phyloP scores from a whole-genome alignment of 2,329 filamentous ascomycete genomes.

The Neodidymelliopsis sp. region DNA sequence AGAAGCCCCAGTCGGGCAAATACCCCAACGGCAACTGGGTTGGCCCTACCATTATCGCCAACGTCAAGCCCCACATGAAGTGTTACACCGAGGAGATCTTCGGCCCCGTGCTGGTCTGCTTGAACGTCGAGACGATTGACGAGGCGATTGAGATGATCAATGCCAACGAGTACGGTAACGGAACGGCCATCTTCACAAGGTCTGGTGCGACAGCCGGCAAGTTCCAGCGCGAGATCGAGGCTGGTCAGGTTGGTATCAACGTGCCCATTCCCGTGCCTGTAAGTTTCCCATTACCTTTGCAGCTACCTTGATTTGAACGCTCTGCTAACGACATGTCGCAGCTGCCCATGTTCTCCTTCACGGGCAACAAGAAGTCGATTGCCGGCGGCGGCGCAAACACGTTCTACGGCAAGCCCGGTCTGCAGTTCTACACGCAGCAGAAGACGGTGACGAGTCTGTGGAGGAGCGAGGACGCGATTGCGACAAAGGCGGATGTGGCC shows the following conservation, averaged over 20 bases:
- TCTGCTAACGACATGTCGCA: constrained; percentile 29
- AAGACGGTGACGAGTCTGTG: constrained; percentile 97
- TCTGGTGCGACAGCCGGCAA: constrained; percentile 78
- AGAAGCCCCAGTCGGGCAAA: constrained; percentile 72
- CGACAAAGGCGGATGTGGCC: constrained; percentile 82
- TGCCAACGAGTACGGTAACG: constrained; percentile 86
- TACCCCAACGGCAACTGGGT: constrained; percentile 87
- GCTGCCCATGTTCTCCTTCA: constrained; percentile 70
- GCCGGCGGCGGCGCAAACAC: constrained; percentile 91
- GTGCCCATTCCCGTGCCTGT: constrained; percentile 73
- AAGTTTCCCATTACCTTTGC: constrained; percentile 22
- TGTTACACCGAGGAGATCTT: constrained; percentile 90
- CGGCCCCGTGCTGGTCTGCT: constrained; percentile 81
- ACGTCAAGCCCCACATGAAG: constrained; percentile 80
- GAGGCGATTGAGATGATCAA: constrained; percentile 85
- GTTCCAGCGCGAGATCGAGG: constrained; percentile 83
- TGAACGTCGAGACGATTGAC: constrained; percentile 79
- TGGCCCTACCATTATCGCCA: constrained; percentile 81
- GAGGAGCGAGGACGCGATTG: constrained; percentile 83
- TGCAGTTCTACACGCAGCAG: constrained; percentile 95
- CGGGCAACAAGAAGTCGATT: constrained; percentile 81
- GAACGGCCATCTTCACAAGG: constrained; percentile 82
- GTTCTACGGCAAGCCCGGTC: constrained; percentile 91
- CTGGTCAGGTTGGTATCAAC: constrained; percentile 86
- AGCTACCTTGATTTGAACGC: not conserved